Conservation (phyloP, 2,329 filamentous ascomycete species). For the Colletotrichum nymphaeae region DNA sequence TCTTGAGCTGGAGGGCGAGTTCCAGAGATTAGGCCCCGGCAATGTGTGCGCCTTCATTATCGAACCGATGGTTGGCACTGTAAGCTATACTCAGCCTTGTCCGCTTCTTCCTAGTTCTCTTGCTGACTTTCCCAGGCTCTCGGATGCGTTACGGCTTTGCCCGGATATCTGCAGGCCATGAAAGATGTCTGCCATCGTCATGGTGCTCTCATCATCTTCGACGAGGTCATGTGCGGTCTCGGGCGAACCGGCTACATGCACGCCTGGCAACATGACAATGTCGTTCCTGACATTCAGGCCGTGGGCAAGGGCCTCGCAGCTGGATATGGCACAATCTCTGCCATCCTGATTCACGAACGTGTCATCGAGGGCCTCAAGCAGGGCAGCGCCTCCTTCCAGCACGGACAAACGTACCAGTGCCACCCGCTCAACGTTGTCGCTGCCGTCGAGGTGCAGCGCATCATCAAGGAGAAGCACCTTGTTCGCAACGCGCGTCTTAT, state of each 20-base stretch:
- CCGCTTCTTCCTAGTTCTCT: not conserved
- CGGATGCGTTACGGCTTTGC: not conserved
- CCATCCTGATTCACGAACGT: conserved; percentile 60
- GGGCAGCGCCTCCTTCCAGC: conserved; percentile 63
- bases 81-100: not conserved
- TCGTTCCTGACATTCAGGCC: conserved; percentile 61
- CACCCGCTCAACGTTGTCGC: conserved; percentile 64
- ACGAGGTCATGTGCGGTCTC: conserved; percentile 69
- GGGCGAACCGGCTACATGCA: conserved; percentile 68
- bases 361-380: conserved; percentile 53
- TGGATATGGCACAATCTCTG: conserved; percentile 60
- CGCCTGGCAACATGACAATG: conserved; percentile 62
- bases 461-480: conserved; percentile 51
- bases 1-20: not conserved
- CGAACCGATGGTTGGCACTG: not conserved
- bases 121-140: not conserved
- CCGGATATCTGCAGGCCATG: conserved; percentile 65
- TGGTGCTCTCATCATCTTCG: conserved; percentile 67
- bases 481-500: conserved; percentile 52
- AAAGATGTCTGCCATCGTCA: conserved; percentile 64
- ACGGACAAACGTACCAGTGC: conserved; percentile 64
- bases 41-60: not conserved
- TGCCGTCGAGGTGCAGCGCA: conserved; percentile 62
- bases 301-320: conserved; percentile 66
- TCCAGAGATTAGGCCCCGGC: not conserved